Base-by-base conservation (phyloP, 345 rosid species). In the Streptanthus diversifolius region DNA sequence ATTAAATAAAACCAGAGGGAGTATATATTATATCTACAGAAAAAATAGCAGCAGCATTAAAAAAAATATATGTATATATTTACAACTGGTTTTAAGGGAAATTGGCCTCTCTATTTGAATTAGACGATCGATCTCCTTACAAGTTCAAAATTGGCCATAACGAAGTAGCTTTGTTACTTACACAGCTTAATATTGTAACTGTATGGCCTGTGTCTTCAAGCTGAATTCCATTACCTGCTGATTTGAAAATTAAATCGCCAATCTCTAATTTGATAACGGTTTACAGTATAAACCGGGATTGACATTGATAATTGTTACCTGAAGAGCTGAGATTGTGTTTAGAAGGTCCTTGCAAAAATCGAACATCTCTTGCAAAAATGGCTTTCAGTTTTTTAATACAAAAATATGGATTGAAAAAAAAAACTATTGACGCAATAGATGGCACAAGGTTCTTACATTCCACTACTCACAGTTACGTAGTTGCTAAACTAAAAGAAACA, bases 221-320 rank as follows among this genome's bases (percentile, higher is more conserved):
- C 95, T 89, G 45, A 78, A 77, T 77, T 91, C 95, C 22, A 67
- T 82, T 54, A 86, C 95, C 98, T 93, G 90, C 32, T 9, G 10
- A 21, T 15, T 22, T 2, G 13, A 32, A 66, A 18, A 61, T 19
- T 1, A 22, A 35, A 33, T 40, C 27, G 0, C 37, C 17, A 9
- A 30, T 21, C 45, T 14, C 37, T 32, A 19, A 2, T 5, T 1
- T 22, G 47, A 7, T 8, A 40, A 14, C 22, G 9, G 12, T 41
- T 62, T 45, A 22, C 25, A 22, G 25, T 22, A 13, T 21, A 39
- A 49, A 14, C 5, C 2, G 2, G 11, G 7, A 13, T 1, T 22
- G 47, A 24, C 15, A 41, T 9, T 13, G 7, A 73, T 15, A 0
- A 32, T 2, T 15, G 25, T 27, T 78, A 93, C 98, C 91, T 88